Evolutionary conservation across 352 stramenopile species (phyloP), one percentile per base, ranked within the genome.

Genomic region (Pythium phragmitis): DNA sequence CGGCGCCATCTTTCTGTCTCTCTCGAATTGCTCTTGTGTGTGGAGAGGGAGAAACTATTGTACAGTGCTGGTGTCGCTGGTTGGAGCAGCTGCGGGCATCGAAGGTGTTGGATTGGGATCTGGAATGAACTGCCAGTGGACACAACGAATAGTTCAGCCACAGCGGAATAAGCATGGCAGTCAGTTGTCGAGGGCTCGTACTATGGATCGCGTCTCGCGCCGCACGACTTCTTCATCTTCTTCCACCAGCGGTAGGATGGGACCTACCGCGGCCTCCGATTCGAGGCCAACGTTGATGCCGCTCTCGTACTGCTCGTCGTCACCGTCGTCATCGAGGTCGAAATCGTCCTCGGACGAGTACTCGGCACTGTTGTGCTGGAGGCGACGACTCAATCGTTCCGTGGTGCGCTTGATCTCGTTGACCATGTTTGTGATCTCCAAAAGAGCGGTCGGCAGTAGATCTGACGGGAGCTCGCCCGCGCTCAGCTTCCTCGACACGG

Each of bases 361-460:
- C 3, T 75, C 68, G 7, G 51, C 52, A 37, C 50, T 50, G 3
- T 57, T 43, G 3, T 73, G 39, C 12, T 88, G 68, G 14, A 88
- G 61, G 42, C 72, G 74, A 34, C 77, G 70, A 67, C 73, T 86
- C 28, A 91, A 56, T 11, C 76, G 53, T 46, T 89, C 74, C 1
- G 80, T 91, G 6, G 78, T 89, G 34, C 75, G 77, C 23, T 88
- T 82, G 43, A 92, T 88, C 59, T 92, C 75, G 33, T 87, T 77
- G 23, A 90, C 74, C 80, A 91, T 90, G 14, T 57, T 62, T 1
- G 80, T 82, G 57, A 91, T 86, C 49, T 91, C 82, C n/a, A 75
- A 57, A 23, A 92, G 70, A 34, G 84, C 80, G 3, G 71, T 41
- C 2, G 82, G 79, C 23, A 89, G 77, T 39, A 88, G 64, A 37